Conservation (phyloP, 2,329 filamentous ascomycete genomes). For the Mariannaea elegans region DNA sequence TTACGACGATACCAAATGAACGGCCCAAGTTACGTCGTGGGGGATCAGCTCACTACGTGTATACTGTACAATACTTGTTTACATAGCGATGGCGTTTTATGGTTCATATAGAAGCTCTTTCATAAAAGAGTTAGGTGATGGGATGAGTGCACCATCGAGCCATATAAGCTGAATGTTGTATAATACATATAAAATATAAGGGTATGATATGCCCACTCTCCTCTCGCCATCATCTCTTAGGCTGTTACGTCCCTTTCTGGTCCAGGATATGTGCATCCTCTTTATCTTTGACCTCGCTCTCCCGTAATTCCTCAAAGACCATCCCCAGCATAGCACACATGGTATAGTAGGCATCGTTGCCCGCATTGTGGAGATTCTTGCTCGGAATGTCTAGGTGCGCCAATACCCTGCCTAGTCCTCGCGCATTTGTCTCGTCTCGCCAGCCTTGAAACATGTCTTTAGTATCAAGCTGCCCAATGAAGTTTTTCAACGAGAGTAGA, state of each 20-base stretch:
- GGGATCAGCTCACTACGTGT: constrained; percentile 30
- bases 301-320: constrained; percentile 38
- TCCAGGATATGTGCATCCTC: neutral
- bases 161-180: constrained; percentile 35
- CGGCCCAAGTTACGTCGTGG: constrained; percentile 19
- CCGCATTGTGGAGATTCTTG: constrained; percentile 82
- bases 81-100: constrained; percentile 57
- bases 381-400: constrained; percentile 68
- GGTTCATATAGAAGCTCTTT: constrained; percentile 38
- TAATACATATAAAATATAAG: constrained; percentile 28
- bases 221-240: constrained; percentile 29
- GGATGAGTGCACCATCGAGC: constrained; percentile 29
- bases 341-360: constrained; percentile 87
- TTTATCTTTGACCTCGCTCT: constrained; percentile 29
- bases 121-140: constrained; percentile 27
- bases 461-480: constrained; percentile 78
- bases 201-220: constrained; percentile 34
- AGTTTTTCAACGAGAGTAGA: constrained; percentile 56
- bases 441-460: constrained; percentile 73
- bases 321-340: constrained; percentile 73
- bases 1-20: constrained; percentile 22
- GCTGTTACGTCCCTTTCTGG: neutral
- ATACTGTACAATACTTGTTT: constrained; percentile 52
- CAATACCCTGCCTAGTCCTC: constrained; percentile 70
- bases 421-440: constrained; percentile 59